Evolutionary conservation across 2,329 filamentous ascomycete genomes (phyloP).

Genomic region (Penicillium sp.): DNA sequence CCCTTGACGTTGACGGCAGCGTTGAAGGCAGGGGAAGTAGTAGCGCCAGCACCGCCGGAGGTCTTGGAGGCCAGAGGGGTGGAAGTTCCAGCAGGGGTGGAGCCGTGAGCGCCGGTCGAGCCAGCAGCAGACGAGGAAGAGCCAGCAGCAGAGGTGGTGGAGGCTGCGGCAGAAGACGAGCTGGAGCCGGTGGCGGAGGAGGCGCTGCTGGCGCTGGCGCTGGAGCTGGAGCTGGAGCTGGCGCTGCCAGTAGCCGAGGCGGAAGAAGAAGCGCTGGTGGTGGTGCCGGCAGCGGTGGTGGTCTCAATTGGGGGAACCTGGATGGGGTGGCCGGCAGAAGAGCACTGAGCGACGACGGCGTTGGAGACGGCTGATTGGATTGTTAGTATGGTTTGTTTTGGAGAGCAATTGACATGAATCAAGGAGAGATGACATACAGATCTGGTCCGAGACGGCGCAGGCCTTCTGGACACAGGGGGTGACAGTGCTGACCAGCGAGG

Average conservation of each 20-base stretch:
- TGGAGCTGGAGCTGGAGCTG: constrained; percentile 4
- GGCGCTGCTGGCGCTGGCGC: constrained; percentile 7
- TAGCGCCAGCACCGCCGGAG: constrained; percentile 16
- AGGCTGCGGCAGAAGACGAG: constrained; percentile 3
- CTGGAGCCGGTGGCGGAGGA: constrained; percentile 11
- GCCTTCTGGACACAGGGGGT: constrained; percentile 53
- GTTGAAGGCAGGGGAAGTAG: constrained; percentile 24
- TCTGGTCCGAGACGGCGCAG: constrained; percentile 46
- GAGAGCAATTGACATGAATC: too few species aligned
- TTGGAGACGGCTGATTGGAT: constrained; percentile 40
- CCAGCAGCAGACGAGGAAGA: constrained; percentile 5
- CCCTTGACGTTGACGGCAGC: constrained; percentile 33
- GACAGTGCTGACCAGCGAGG: constrained; percentile 46
- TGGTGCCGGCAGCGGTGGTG: constrained; percentile 13
- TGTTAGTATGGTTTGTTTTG: not conserved
- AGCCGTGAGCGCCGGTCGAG: constrained; percentile 4
- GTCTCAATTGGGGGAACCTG: constrained; percentile 38
- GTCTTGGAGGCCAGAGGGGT: constrained; percentile 25
- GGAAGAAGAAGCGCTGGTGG: constrained; percentile 1
- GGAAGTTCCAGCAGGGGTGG: constrained; percentile 18
- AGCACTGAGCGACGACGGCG: constrained; percentile 41
- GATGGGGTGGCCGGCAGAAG: constrained; percentile 42
- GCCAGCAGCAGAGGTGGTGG: constrained; percentile 14
- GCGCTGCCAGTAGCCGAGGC: constrained; percentile 11
- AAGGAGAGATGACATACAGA: constrained; percentile 31